Evolutionary conservation across 1,139 yeast genomes (phyloP).

Genomic region (Candida sojae): DNA sequence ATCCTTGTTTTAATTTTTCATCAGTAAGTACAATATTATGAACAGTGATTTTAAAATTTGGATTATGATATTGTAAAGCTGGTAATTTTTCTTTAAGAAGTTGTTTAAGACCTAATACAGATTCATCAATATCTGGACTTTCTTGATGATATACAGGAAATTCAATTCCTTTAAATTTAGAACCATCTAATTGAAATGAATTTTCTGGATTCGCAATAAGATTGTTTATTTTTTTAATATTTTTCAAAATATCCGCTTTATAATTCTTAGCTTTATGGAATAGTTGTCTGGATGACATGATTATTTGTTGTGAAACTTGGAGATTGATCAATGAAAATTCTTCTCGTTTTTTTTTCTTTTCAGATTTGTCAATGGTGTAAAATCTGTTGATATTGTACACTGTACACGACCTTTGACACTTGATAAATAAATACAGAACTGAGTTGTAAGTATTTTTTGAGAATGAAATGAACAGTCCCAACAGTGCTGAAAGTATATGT

Average conservation of each 20-base stretch:
- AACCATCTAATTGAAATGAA: constrained; percentile 32
- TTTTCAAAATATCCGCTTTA: constrained; percentile 16
- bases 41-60: constrained; percentile 62
- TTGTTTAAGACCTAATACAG: constrained; percentile 39
- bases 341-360: background rate
- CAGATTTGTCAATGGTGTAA: no score
- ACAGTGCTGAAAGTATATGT: no score
- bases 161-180: constrained; percentile 28
- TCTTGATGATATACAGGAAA: constrained; percentile 14
- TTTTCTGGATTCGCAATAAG: constrained; percentile 42
- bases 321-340: background rate
- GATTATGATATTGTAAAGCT: constrained; percentile 80
- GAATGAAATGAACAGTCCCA: no score
- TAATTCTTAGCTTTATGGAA: constrained; percentile 4
- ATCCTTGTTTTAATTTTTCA: constrained; percentile 35
- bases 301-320: background rate
- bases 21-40: constrained; percentile 46
- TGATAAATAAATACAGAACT: no score
- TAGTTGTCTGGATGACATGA: background rate
- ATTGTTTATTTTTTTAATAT: constrained; percentile 37
- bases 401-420: no score
- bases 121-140: constrained; percentile 20
- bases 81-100: constrained; percentile 80
- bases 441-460: no score
- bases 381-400: no score